A percentile compares a stretch with the other conserved stretches of the same genome.
phyloP scores from a whole-genome alignment of 1,139 yeast genomes.

The Suhomyces coccinellae region DNA sequence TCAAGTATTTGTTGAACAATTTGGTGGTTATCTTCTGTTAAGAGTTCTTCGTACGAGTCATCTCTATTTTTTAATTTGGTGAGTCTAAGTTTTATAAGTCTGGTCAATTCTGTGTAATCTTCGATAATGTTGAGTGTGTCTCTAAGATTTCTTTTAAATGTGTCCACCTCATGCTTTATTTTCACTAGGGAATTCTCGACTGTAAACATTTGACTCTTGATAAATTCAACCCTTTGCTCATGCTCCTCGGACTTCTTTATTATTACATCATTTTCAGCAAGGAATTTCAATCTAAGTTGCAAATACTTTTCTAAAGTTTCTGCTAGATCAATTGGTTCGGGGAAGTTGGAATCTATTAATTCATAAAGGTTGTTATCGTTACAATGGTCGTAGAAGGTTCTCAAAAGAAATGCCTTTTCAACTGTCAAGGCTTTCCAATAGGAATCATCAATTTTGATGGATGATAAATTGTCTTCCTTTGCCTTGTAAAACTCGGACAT shows the following conservation, averaged over 20 bases:
- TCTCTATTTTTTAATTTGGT: slow-evolving; percentile 13
- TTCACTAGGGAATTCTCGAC: slow-evolving; percentile 16
- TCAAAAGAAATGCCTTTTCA: slow-evolving; percentile 71
- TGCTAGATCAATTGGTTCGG: slow-evolving; percentile 78
- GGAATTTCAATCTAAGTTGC: slow-evolving; percentile 40
- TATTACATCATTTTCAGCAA: slow-evolving; percentile 32
- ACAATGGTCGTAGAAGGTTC: slow-evolving; percentile 69
- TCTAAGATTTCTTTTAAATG: slow-evolving; percentile 12
- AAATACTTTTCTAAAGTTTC: slow-evolving; percentile 55
- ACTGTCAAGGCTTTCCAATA: slow-evolving; percentile 73
- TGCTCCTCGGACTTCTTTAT: slow-evolving; percentile 15
- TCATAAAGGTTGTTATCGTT: slow-evolving; percentile 51
- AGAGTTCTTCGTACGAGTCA: slow-evolving; percentile 13
- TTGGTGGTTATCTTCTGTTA: slow-evolving; percentile 17
- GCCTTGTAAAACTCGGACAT: slow-evolving; percentile 61
- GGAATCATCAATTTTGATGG: slow-evolving; percentile 55
- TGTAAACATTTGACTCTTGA: slow-evolving; percentile 17
- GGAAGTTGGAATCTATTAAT: slow-evolving; percentile 70
- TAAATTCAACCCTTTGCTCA: slow-evolving; percentile 14
- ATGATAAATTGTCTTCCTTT: slow-evolving; percentile 61
- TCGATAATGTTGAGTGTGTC: slow-evolving; percentile 12
- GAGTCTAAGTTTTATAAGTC: slow-evolving; percentile 14
- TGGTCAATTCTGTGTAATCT: slow-evolving; percentile 17
- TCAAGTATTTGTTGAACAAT: slow-evolving; percentile 17
- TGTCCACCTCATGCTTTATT: slow-evolving; percentile 18